A percentile compares a stretch with the other conserved stretches of the same genome.
phyloP scores from a whole-genome alignment of 495 filamentous ascomycete species.

The Lophiostoma macrostomum region DNA sequence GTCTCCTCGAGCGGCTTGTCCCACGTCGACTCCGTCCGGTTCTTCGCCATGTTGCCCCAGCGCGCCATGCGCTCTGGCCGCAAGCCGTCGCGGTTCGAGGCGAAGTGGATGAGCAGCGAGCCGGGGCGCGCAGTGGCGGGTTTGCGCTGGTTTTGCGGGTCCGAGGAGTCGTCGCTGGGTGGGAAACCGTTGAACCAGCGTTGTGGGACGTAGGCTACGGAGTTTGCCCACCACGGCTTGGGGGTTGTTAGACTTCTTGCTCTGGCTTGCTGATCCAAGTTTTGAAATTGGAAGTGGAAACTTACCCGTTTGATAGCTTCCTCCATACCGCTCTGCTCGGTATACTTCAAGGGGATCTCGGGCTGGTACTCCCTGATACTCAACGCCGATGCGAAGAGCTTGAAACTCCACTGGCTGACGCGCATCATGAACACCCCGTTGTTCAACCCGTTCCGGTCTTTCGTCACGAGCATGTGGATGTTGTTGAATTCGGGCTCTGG shows the following conservation, averaged over 20 bases:
- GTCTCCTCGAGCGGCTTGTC: slow-evolving; percentile 41
- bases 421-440: slow-evolving; percentile 54
- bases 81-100: slow-evolving; percentile 31
- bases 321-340: slow-evolving; percentile 43
- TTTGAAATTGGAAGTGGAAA: neutral
- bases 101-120: slow-evolving; percentile 43
- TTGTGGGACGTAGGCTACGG: slow-evolving; percentile 33
- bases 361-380: slow-evolving; percentile 47
- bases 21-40: slow-evolving; percentile 43
- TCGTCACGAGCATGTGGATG: slow-evolving; percentile 47
- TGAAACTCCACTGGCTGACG: slow-evolving; percentile 49
- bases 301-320: slow-evolving; percentile 34
- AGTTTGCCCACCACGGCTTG: slow-evolving; percentile 37
- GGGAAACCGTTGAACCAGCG: slow-evolving; percentile 47
- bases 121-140: slow-evolving; percentile 37
- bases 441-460: slow-evolving; percentile 57
- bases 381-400: slow-evolving; percentile 47
- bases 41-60: slow-evolving; percentile 39
- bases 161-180: slow-evolving; percentile 31
- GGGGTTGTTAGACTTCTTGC: slow-evolving; percentile 20
- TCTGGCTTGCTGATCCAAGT: neutral
- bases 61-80: slow-evolving; percentile 37
- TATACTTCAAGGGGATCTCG: slow-evolving; percentile 38
- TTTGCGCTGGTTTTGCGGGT: slow-evolving; percentile 30
- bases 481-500: slow-evolving; percentile 44